Evolutionary conservation across 2,329 filamentous ascomycete species (phyloP).

Genomic region (Aaosphaeria pasadenensis): DNA sequence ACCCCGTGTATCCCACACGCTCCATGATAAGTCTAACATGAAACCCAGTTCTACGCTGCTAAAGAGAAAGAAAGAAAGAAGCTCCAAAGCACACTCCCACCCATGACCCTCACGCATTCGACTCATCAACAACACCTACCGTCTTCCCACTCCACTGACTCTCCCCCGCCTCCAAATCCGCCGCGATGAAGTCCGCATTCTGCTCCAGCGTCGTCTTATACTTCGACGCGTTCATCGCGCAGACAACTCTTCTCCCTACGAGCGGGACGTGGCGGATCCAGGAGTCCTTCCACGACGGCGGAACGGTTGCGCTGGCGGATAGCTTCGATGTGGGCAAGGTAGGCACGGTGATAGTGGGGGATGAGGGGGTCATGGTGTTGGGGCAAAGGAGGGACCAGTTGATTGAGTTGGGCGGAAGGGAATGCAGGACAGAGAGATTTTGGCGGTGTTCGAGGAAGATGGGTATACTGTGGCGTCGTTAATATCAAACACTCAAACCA

Average conservation of each 20-base stretch:
- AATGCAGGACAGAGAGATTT: constrained; percentile 26
- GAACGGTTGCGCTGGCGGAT: constrained; percentile 24
- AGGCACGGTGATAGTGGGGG: constrained; percentile 25
- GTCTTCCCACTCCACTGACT: constrained; percentile 1
- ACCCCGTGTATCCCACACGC: too few species aligned
- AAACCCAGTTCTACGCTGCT: too few species aligned
- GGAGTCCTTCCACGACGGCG: constrained; percentile 33
- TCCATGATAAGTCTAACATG: too few species aligned
- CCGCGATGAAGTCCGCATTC: constrained; percentile 43
- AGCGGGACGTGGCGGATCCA: constrained; percentile 30
- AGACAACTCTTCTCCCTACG: constrained; percentile 30
- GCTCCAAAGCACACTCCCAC: too few species aligned
- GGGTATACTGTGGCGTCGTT: constrained; percentile 24
- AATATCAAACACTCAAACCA: background rate
- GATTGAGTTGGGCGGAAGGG: constrained; percentile 21
- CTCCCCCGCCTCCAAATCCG: constrained; percentile 9
- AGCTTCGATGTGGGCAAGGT: constrained; percentile 20
- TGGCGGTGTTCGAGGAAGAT: constrained; percentile 35
- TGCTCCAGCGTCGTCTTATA: constrained; percentile 41
- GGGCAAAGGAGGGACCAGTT: constrained; percentile 35
- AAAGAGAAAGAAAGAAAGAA: too few species aligned
- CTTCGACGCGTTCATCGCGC: constrained; percentile 22
- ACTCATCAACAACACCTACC: background rate
- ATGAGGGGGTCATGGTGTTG: constrained; percentile 33
- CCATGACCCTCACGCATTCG: background rate